A percentile compares a stretch with the other conserved stretches of the same genome.
These are phyloP conservation scores for Trametes cinnabarina DNA, from an alignment of 768 basidiomycete genomes.

Conservation along the genomic window DNA sequence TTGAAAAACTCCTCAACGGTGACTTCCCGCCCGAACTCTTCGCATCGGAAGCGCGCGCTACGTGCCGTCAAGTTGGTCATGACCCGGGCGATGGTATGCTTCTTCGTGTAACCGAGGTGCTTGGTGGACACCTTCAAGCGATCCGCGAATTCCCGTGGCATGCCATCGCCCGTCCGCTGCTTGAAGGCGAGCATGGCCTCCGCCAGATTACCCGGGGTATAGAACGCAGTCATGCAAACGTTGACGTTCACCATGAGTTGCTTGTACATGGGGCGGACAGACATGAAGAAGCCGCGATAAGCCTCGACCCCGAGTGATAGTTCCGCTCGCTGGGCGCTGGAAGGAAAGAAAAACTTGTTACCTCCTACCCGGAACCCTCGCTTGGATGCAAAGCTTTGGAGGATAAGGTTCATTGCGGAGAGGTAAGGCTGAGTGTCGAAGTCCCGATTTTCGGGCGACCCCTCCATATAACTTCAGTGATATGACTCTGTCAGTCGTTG, in stretches of 20 bases:
- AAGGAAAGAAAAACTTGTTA: conserved; percentile 63
- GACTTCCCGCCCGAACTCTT: conserved; percentile 53
- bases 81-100: conserved; percentile 38
- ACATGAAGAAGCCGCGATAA: conserved; percentile 50
- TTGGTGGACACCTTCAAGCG: conserved; percentile 56
- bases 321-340: conserved; percentile 9
- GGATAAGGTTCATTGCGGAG: conserved; percentile 62
- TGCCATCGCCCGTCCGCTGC: conserved; percentile 39
- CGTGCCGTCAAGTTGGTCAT: conserved; percentile 21
- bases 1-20: conserved; percentile 65
- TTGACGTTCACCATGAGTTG: conserved; percentile 55
- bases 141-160: conserved; percentile 48
- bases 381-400: conserved; percentile 54
- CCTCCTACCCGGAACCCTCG: conserved; percentile 62
- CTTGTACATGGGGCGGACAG: conserved; percentile 47
- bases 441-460: conserved; percentile 50
- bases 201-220: conserved; percentile 60
- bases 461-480: conserved; percentile 50
- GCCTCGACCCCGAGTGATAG: conserved; percentile 43
- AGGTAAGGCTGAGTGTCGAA: conserved; percentile 59
- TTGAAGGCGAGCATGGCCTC: conserved; percentile 53
- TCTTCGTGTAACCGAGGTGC: conserved; percentile 54
- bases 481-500: background rate
- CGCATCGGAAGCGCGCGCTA: conserved; percentile 48
- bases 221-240: conserved; percentile 53